Evolutionary conservation across 176 grass and related monocot genomes (phyloP), one percentile per base, ranked within the genome.

Genomic region (Avena eriantha): DNA sequence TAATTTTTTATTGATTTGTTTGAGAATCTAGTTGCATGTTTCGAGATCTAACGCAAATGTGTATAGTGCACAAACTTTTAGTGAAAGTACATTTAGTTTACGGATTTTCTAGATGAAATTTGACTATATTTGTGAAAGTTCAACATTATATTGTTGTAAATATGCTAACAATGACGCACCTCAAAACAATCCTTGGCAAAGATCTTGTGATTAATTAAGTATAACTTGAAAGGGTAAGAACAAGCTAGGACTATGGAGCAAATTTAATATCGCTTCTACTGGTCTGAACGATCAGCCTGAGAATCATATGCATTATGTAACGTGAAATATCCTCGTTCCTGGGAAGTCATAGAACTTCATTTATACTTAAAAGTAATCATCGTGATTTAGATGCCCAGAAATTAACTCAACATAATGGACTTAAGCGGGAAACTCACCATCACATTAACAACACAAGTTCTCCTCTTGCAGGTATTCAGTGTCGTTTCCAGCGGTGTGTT

Each of bases 11-110:
- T 63, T 63, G 8, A 63, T 24, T 63, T 63, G 3, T 26, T 63
- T 63, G 59, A 22, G 26, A 63, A 63, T 63, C n/a, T 63, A 24
- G 59, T 63, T 63, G 59, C 22, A 63, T 63, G n/a, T 63, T 63
- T 63, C 3, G 12, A 26, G 22, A 63, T 63, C 59, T 63, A 63
- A 63, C 59, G 24, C 59, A 26, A 63, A 63, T 63, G 59, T 26
- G n/a, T 63, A 41, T 41, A 24, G 59, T 63, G 59, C 9, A 65
- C 4, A 64, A 65, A 65, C 31, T 29, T 29, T 4, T 65, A 63
- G 10, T 65, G 0, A 31, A 1, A 65, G 23, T 65, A 65, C 10
- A 15, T 63, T 63, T 24, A 63, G 23, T 63, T 61, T 50, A 26
- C 23, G 22, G 24, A 65, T 65, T 65, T 65, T 4, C 23, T 65